phyloP scores from a whole-genome alignment of 2,329 filamentous ascomycete species.

The Fusarium marasasianum region DNA sequence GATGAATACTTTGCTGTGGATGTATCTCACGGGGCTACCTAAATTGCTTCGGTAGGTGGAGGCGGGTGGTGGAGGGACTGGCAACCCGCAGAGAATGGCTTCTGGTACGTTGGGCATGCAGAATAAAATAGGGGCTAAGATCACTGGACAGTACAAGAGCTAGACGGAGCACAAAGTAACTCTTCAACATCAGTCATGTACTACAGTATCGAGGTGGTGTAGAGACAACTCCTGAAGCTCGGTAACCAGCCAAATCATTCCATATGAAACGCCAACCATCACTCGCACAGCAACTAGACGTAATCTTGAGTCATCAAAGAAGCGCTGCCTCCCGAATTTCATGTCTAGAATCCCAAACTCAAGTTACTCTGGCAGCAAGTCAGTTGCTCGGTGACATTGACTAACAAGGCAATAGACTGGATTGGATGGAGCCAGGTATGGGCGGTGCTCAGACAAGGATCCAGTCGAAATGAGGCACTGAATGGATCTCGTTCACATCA shows the following conservation, averaged over 20 bases:
- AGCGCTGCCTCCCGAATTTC: not conserved
- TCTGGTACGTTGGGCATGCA: constrained; percentile 35
- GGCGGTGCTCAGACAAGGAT: constrained; percentile 19
- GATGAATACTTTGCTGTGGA: constrained; percentile 24
- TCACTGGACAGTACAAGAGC: constrained; percentile 14
- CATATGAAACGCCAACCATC: not conserved
- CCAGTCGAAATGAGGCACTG: constrained; percentile 39
- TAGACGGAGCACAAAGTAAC: not conserved
- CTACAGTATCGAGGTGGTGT: not conserved
- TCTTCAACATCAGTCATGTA: not conserved
- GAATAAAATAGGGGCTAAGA: constrained; percentile 42
- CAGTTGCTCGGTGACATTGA: constrained; percentile 32
- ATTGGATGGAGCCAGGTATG: constrained; percentile 20
- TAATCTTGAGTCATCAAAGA: not conserved
- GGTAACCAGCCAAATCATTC: constrained; percentile 17
- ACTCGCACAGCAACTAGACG: constrained; percentile 15
- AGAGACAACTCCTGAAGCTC: constrained; percentile 10
- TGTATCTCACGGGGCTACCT: constrained; percentile 15
- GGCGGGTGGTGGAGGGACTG: constrained; percentile 25
- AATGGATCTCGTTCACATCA: constrained; percentile 41
- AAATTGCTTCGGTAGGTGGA: constrained; percentile 26
- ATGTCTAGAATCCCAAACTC: not conserved
- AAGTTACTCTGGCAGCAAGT: constrained; percentile 1
- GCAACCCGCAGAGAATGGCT: constrained; percentile 13
- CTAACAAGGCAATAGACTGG: constrained; percentile 22